These are phyloP conservation scores for Cladophialophora carrionii DNA, from an alignment of 2,329 filamentous ascomycete species.

Conservation along the genomic window DNA sequence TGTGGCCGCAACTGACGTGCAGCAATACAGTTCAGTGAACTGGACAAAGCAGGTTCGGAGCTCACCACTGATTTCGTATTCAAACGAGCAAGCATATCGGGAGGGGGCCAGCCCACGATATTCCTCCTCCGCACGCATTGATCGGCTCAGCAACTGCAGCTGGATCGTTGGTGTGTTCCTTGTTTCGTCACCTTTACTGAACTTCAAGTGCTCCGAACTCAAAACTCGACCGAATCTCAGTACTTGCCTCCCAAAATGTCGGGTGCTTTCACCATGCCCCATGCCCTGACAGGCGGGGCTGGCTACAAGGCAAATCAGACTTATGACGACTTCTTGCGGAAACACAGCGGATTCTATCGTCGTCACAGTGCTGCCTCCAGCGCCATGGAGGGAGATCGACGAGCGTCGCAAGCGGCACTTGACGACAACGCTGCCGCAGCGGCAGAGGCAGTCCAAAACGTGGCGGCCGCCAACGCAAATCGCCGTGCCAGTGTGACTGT, in stretches of 20 bases:
- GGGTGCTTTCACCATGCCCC: slow-evolving; percentile 38
- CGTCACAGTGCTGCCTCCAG: slow-evolving; percentile 37
- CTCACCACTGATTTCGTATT: slow-evolving; percentile 1
- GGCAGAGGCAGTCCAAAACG: slow-evolving; percentile 32
- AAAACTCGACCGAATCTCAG: slow-evolving; percentile 8
- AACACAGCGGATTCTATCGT: slow-evolving; percentile 37
- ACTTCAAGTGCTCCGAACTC: not conserved
- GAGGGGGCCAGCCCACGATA: not conserved
- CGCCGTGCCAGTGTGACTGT: slow-evolving; percentile 27
- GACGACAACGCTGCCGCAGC: slow-evolving; percentile 30
- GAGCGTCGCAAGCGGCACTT: slow-evolving; percentile 31
- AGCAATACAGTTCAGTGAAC: not conserved
- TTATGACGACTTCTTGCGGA: slow-evolving; percentile 38
- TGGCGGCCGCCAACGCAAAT: slow-evolving; percentile 28
- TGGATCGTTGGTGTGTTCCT: not conserved
- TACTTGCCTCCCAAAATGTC: slow-evolving; percentile 29
- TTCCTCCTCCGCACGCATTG: not conserved
- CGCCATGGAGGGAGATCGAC: slow-evolving; percentile 36
- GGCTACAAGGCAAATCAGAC: slow-evolving; percentile 39
- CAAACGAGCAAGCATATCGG: not conserved
- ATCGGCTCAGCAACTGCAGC: not conserved
- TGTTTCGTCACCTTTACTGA: not conserved
- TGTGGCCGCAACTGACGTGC: not conserved
- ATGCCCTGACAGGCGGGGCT: slow-evolving; percentile 36
- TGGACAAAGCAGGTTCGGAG: slow-evolving; percentile 4